Evolutionary conservation across 1,139 yeast genomes (phyloP).

Genomic region (Zhuliangozyma parablackwelliae): DNA sequence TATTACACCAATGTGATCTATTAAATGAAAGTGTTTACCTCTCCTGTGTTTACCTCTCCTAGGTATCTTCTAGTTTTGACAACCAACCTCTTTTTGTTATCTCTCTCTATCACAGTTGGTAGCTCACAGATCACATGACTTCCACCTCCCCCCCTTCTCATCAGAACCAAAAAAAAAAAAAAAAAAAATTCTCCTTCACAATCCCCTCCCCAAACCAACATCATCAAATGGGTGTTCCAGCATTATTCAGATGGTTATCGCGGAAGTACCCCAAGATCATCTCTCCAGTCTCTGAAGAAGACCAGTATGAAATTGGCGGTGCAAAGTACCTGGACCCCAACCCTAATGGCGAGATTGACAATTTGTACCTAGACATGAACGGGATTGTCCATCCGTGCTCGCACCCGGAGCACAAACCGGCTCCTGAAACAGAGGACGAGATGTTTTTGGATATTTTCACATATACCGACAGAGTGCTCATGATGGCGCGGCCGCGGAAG

Average conservation of each 20-base stretch:
- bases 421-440: constrained; percentile 94
- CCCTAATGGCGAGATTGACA: constrained; percentile 94
- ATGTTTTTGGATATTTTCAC: constrained; percentile 88
- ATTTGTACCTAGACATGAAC: constrained; percentile 89
- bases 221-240: constrained; percentile 73
- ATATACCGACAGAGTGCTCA: constrained; percentile 82
- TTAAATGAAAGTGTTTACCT: too few species aligned
- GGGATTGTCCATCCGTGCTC: constrained; percentile 98
- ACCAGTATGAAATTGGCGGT: constrained; percentile 40
- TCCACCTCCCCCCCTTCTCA: too few species aligned
- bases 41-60: too few species aligned
- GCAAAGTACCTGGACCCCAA: constrained; percentile 75
- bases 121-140: too few species aligned
- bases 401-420: constrained; percentile 88
- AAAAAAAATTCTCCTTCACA: neutral
- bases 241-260: constrained; percentile 95
- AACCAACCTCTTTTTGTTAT: too few species aligned
- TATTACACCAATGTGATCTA: too few species aligned
- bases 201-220: neutral
- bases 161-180: too few species aligned
- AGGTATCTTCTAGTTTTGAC: too few species aligned
- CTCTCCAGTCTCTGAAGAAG: constrained; percentile 82
- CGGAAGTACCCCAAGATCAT: constrained; percentile 91
- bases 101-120: too few species aligned
- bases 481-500: constrained; percentile 93